Conservation (phyloP, 176 grass and related monocot species). For the Panicum miliaceum region DNA sequence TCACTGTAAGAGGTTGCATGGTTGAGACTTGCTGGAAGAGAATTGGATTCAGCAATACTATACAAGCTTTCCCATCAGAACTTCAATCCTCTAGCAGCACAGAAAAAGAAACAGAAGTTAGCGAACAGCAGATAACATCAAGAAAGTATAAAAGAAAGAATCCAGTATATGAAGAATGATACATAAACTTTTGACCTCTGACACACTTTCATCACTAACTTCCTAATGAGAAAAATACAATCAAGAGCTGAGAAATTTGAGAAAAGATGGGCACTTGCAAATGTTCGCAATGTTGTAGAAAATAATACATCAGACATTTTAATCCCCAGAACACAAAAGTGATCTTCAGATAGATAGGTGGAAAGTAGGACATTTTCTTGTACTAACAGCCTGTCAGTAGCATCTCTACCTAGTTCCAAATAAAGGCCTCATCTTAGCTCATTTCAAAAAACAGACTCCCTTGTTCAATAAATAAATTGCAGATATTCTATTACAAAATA, state of each 20-base stretch:
- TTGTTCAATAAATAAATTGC: conserved; percentile 27
- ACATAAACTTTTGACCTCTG: conserved; percentile 43
- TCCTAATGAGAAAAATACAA: conserved; percentile 17
- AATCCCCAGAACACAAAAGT: not conserved
- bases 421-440: conserved; percentile 23
- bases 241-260: conserved; percentile 18
- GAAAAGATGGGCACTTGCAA: not conserved
- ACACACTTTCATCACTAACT: conserved; percentile 41
- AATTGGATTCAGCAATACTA: conserved; percentile 13
- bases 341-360: not conserved
- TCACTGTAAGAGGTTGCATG: conserved; percentile 47
- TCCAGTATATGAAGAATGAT: conserved; percentile 41
- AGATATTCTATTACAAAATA: conserved; percentile 10
- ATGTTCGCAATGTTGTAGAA: not conserved
- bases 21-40: conserved; percentile 38
- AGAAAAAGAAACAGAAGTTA: conserved; percentile 39
- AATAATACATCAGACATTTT: not conserved
- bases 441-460: conserved; percentile 27
- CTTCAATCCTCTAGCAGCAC: conserved; percentile 42
- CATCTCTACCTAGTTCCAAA: conserved; percentile 11
- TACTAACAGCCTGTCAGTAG: conserved; percentile 6
- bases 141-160: conserved; percentile 15
- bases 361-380: not conserved
- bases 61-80: conserved; percentile 34
- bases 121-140: not conserved